Evolutionary conservation across 2,329 filamentous ascomycete genomes (phyloP).

Genomic region (Aspergillus vadensis): DNA sequence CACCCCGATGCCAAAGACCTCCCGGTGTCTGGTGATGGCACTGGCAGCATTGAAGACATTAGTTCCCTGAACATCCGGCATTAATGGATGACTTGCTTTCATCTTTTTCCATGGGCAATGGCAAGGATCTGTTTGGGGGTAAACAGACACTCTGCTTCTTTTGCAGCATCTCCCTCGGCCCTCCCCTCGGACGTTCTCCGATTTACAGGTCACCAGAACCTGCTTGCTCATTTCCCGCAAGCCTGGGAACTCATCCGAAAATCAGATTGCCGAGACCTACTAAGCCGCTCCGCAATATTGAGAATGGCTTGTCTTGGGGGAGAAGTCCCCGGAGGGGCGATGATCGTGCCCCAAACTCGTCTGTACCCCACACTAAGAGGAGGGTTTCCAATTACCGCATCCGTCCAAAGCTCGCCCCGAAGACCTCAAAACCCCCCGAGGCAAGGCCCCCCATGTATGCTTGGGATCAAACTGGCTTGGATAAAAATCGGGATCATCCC

Average conservation of each 20-base stretch:
- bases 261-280: background rate
- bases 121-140: background rate
- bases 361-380: constrained; percentile 2
- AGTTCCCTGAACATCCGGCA: constrained; percentile 45
- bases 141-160: background rate
- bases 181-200: constrained; percentile 6
- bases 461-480: background rate
- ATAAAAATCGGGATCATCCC: background rate
- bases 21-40: constrained; percentile 36
- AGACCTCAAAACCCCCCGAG: background rate
- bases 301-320: background rate
- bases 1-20: constrained; percentile 33
- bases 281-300: background rate
- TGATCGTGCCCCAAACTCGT: background rate
- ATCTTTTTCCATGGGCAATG: background rate
- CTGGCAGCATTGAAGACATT: constrained; percentile 52
- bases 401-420: background rate
- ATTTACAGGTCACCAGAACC: background rate
- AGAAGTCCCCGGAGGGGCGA: background rate
- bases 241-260: background rate
- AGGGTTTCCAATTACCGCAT: background rate
- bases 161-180: background rate
- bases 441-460: background rate
- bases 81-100: constrained; percentile 24
- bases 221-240: background rate